A percentile compares a stretch with the other conserved stretches of the same genome.
Conservation (phyloP, 371 early-diverging fungal species). For the Syncephalis plumigaleata region DNA sequence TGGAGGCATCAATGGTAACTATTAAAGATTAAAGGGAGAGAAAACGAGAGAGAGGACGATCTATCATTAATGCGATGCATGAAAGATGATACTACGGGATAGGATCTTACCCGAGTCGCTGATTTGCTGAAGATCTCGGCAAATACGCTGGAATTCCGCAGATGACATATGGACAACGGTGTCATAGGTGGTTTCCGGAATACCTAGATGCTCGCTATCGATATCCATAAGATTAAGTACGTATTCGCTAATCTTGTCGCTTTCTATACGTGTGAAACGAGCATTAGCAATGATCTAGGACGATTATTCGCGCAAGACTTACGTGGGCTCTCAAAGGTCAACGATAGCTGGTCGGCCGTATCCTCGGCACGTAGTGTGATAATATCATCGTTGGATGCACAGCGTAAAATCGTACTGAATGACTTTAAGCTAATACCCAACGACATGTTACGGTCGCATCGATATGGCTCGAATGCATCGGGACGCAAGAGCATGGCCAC, state of each 20-base stretch:
- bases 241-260: slow-evolving; percentile 79
- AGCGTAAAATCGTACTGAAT: slow-evolving; percentile 86
- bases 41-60: not conserved
- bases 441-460: slow-evolving; percentile 85
- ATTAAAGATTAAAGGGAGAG: slow-evolving; percentile 1
- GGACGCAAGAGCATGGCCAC: slow-evolving; percentile 75
- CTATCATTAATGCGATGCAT: slow-evolving; percentile 1
- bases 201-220: slow-evolving; percentile 88
- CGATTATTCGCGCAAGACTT: slow-evolving; percentile 8
- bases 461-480: slow-evolving; percentile 88
- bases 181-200: slow-evolving; percentile 89
- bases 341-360: slow-evolving; percentile 56
- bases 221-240: slow-evolving; percentile 96
- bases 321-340: slow-evolving; percentile 73
- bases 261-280: slow-evolving; percentile 18
- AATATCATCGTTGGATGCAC: slow-evolving; percentile 84
- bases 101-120: slow-evolving; percentile 57
- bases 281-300: not conserved
- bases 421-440: slow-evolving; percentile 81
- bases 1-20: slow-evolving; percentile 77
- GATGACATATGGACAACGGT: slow-evolving; percentile 79
- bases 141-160: slow-evolving; percentile 81
- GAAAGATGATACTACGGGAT: slow-evolving; percentile 1
- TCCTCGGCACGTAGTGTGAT: slow-evolving; percentile 84
- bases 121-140: slow-evolving; percentile 69